phyloP scores from a whole-genome alignment of 169 alveolate genomes.

The Eimeria falciformis region DNA sequence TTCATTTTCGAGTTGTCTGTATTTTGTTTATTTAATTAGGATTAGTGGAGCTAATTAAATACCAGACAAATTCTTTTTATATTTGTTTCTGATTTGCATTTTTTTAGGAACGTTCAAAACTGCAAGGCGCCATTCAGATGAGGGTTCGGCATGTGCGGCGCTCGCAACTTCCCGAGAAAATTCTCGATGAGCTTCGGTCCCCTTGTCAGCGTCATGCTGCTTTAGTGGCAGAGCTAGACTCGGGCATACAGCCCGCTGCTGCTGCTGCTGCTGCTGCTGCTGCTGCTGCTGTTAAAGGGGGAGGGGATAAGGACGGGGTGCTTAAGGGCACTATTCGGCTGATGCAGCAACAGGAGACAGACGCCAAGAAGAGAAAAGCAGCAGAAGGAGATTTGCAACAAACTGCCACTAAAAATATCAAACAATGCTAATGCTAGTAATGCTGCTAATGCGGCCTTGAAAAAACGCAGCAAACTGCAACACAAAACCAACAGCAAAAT shows the following conservation, averaged over 20 bases:
- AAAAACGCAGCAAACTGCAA: no score
- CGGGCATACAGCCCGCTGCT: neutral
- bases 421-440: no score
- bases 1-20: no score
- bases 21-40: neutral
- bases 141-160: constrained; percentile 56
- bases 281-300: constrained; percentile 12
- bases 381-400: neutral
- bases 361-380: neutral
- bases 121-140: constrained; percentile 18
- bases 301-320: neutral
- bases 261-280: constrained; percentile 11
- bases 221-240: neutral
- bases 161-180: constrained; percentile 31
- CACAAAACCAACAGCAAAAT: no score
- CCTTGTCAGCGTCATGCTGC: neutral
- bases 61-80: no score
- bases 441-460: no score
- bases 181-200: neutral
- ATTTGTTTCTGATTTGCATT: neutral
- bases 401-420: neutral
- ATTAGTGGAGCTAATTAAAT: no score
- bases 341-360: neutral
- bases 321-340: neutral
- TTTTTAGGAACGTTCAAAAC: constrained; percentile 49